Conservation (phyloP, 148 eudicot species). For the Polygonum maritimum region DNA sequence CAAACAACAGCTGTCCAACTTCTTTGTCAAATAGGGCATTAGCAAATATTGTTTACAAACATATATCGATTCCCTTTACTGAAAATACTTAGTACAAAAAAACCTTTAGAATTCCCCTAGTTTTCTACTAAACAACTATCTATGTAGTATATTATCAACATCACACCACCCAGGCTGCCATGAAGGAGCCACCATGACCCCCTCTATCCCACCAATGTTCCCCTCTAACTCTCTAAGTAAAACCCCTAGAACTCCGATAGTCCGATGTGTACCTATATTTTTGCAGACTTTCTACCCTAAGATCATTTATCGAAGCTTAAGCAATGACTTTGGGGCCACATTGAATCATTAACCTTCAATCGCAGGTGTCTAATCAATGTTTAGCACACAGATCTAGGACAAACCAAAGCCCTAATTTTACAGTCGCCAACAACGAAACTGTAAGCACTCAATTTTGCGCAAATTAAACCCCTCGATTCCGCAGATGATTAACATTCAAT, state of each 20-base stretch:
- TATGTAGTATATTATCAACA: neutral
- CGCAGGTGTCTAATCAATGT: neutral
- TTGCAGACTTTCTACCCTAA: neutral
- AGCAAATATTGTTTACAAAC: neutral
- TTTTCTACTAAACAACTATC: neutral
- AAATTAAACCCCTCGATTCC: neutral
- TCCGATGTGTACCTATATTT: neutral
- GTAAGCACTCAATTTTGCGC: neutral
- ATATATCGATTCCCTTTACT: neutral
- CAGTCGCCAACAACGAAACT: neutral
- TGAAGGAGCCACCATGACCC: neutral
- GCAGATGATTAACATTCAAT: neutral
- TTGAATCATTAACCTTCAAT: neutral
- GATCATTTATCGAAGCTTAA: neutral
- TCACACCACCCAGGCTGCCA: neutral
- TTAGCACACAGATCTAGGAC: neutral
- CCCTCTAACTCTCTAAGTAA: neutral
- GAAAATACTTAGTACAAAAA: neutral
- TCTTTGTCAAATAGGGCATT: neutral
- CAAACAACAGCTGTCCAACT: neutral
- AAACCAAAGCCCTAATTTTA: constrained; percentile 1
- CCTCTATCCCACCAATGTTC: neutral
- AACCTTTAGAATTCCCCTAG: neutral
- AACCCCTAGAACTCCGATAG: neutral
- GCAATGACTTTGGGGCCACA: neutral